Base-by-base conservation (phyloP, 495 filamentous ascomycete species). In the Hypoxylon trugodes region DNA sequence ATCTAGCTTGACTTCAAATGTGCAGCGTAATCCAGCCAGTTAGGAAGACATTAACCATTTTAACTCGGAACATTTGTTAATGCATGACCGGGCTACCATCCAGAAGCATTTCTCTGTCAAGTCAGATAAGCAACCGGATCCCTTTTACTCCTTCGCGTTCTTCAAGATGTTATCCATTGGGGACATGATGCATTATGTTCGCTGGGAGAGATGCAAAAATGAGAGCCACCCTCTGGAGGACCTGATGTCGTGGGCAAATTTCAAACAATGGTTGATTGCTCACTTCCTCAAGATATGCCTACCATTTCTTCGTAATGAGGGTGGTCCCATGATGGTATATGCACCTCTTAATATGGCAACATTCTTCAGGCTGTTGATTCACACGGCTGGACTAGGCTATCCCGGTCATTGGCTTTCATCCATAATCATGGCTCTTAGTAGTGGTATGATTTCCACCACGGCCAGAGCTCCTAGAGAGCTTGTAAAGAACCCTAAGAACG, bases 201-300 rank as follows among this genome's bases (percentile, higher is more conserved):
- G 52, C 8, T 72, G 69, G 72, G 54, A 64, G 21, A 66, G 19
- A 15, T 33, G 26, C 16, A 46, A 51, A 28, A 40, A 37, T 28
- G 47, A 22, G 9, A 33, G 15, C 4, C 24, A 38, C 1, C 42
- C 59, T 8, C 40, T 70, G 6, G 42, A 62, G 36, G 46, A 65
- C 24, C 36, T 60, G 9, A 46, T 74, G 35, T 50, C 69, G 28
- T 62, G 73, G 4, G 25, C 16, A 3, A 43, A 42, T 16, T 49
- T 79, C 30, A 71, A 59, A 24, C 66, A 62, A 36, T 76, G 74
- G 70, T 46, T 78, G 5, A 52, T 69, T 21, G 49, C 64, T 7
- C 40, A 70, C 15, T 75, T 75, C 55, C 63, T 78, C 50, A 79
- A 77, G 43, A 64, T 75, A 38, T 70, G 65, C 10, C 40, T 76